phyloP scores from a whole-genome alignment of 768 basidiomycete genomes.

The Suillus hirtellus region DNA sequence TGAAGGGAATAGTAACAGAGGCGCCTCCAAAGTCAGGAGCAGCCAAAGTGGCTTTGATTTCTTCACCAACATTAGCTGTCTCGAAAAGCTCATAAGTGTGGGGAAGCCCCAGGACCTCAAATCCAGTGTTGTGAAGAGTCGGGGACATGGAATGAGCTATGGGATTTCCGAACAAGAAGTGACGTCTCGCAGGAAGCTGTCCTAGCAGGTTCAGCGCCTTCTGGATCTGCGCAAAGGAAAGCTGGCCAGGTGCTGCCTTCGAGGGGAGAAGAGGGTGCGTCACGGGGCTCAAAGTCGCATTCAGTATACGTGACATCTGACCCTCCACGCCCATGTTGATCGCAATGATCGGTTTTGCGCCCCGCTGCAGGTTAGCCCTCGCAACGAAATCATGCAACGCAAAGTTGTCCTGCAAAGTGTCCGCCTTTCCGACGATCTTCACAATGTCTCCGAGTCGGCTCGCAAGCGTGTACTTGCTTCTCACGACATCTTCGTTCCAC shows the following conservation, averaged over 20 bases:
- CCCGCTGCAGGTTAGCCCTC: constrained; percentile 40
- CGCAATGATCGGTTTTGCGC: constrained; percentile 83
- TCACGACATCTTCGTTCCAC: constrained; percentile 71
- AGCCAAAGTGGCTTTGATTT: constrained; percentile 61
- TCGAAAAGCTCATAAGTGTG: constrained; percentile 82
- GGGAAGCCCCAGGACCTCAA: constrained; percentile 78
- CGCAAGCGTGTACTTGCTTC: constrained; percentile 70
- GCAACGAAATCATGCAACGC: constrained; percentile 71
- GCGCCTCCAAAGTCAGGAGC: constrained; percentile 88
- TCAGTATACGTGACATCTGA: constrained; percentile 88
- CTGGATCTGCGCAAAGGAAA: constrained; percentile 87
- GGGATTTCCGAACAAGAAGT: constrained; percentile 88
- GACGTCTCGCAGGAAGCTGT: constrained; percentile 67
- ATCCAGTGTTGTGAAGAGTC: constrained; percentile 89
- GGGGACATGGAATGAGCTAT: constrained; percentile 91
- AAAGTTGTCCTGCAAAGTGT: constrained; percentile 74
- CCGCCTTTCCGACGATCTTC: constrained; percentile 90
- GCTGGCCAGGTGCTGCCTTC: constrained; percentile 91
- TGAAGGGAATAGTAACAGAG: constrained; percentile 95
- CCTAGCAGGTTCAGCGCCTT: constrained; percentile 80
- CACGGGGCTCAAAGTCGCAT: constrained; percentile 83
- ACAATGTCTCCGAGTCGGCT: constrained; percentile 78
- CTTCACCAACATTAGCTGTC: constrained; percentile 62
- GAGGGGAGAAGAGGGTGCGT: constrained; percentile 86
- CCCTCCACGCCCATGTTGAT: constrained; percentile 93